phyloP scores from a whole-genome alignment of 2,329 filamentous ascomycete genomes.

The Penicillium sp. region DNA sequence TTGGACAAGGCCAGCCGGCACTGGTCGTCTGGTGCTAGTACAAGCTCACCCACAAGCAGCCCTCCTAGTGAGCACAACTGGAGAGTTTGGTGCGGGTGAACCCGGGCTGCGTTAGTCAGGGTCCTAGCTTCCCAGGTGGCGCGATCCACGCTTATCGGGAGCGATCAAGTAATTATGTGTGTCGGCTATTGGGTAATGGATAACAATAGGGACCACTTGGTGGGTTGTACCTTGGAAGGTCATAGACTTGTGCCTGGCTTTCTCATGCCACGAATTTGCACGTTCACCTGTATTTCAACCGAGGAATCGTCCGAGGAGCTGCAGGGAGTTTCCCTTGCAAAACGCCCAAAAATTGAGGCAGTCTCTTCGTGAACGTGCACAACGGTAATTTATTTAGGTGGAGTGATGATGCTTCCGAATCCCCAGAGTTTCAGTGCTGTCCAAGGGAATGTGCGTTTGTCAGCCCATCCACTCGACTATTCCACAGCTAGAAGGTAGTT shows the following conservation, averaged over 20 bases:
- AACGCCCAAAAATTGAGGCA: neutral
- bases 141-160: slow-evolving; percentile 13
- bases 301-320: slow-evolving; percentile 5
- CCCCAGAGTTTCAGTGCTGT: neutral
- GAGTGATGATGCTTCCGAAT: neutral
- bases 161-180: slow-evolving; percentile 20
- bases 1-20: slow-evolving; percentile 10
- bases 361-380: neutral
- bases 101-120: slow-evolving; percentile 28
- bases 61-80: slow-evolving; percentile 1
- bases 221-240: neutral
- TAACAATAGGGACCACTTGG: neutral
- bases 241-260: neutral
- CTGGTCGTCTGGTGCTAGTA: slow-evolving; percentile 1
- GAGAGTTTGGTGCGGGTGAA: slow-evolving; percentile 22
- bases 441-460: slow-evolving; percentile 8
- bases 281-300: slow-evolving; percentile 6
- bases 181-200: slow-evolving; percentile 20
- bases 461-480: neutral
- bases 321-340: neutral
- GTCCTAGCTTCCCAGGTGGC: slow-evolving; percentile 28
- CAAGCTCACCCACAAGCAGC: neutral
- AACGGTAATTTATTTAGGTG: neutral
- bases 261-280: neutral
- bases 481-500: neutral